Evolutionary conservation across 140 eudicot species (phyloP).

Genomic region (Oenanthe javanica): DNA sequence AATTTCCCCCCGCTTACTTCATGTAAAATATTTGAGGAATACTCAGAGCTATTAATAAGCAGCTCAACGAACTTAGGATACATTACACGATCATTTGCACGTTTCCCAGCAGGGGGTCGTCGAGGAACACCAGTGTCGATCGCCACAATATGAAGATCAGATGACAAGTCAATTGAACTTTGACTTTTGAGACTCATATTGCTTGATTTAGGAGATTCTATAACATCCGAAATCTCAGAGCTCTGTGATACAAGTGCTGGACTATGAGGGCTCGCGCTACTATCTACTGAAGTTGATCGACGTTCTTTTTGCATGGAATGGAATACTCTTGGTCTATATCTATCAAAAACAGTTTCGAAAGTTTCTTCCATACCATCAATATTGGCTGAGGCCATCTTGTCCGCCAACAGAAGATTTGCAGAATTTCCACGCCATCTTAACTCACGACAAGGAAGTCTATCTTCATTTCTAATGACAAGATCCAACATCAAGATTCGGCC

Average conservation of each 20-base stretch:
- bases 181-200: slow-evolving; percentile 44
- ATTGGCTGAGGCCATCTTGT: slow-evolving; percentile 52
- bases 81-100: slow-evolving; percentile 71
- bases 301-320: slow-evolving; percentile 82
- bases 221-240: slow-evolving; percentile 57
- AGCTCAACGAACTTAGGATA: slow-evolving; percentile 94
- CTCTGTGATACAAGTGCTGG: slow-evolving; percentile 44
- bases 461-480: slow-evolving; percentile 96
- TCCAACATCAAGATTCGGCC: slow-evolving; percentile 92
- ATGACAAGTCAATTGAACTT: slow-evolving; percentile 37
- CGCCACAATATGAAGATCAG: slow-evolving; percentile 63
- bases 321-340: slow-evolving; percentile 70
- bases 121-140: slow-evolving; percentile 99
- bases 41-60: slow-evolving; percentile 75
- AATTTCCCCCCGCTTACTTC: slow-evolving; percentile 79
- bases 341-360: slow-evolving; percentile 63
- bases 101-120: slow-evolving; percentile 94
- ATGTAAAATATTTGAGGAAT: slow-evolving; percentile 60
- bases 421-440: slow-evolving; percentile 95
- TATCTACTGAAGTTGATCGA: slow-evolving; percentile 80
- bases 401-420: slow-evolving; percentile 81
- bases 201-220: slow-evolving; percentile 48
- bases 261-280: slow-evolving; percentile 52
- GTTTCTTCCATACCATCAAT: slow-evolving; percentile 64
- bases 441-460: slow-evolving; percentile 85